Percentiles rank a stretch among this genome's conserved stretches.
Conservation (phyloP, 345 rosid species). For the Streptanthus diversifolius region DNA sequence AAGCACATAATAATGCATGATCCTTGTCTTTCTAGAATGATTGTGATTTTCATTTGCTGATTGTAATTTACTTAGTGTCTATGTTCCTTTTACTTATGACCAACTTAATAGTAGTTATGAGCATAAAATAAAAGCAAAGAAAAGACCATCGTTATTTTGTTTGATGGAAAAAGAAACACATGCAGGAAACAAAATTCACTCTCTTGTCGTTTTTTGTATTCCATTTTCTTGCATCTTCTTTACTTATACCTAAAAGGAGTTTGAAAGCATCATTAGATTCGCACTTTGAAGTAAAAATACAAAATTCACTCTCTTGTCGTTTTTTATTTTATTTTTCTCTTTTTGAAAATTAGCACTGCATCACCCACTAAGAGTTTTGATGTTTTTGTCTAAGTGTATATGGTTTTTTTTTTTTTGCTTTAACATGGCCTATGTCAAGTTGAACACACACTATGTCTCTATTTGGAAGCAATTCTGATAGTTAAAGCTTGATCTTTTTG, state of each 20-base stretch:
- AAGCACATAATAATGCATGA: neutral
- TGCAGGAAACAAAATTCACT: neutral
- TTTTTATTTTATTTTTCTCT: neutral
- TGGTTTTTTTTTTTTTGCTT: neutral
- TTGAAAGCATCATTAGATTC: neutral
- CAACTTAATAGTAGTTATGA: neutral
- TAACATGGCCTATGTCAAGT: neutral
- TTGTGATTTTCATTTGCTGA: neutral
- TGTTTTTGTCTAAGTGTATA: neutral
- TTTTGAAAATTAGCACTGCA: neutral
- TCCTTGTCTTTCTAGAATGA: neutral
- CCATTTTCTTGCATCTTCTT: neutral
- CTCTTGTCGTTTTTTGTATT: neutral
- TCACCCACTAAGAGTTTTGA: neutral
- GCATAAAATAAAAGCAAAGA: slow-evolving; percentile 16
- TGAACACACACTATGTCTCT: neutral
- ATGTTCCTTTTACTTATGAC: neutral
- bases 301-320: too few species aligned
- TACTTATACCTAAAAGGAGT: neutral
- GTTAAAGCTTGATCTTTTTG: neutral
- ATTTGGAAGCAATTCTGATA: neutral
- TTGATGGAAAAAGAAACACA: neutral
- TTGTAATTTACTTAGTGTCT: neutral
- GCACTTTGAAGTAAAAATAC: neutral
- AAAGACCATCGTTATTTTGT: neutral